Base-by-base conservation (phyloP, 192 early-diverging fungal genomes). In the Jimgerdemannia flammicorona region DNA sequence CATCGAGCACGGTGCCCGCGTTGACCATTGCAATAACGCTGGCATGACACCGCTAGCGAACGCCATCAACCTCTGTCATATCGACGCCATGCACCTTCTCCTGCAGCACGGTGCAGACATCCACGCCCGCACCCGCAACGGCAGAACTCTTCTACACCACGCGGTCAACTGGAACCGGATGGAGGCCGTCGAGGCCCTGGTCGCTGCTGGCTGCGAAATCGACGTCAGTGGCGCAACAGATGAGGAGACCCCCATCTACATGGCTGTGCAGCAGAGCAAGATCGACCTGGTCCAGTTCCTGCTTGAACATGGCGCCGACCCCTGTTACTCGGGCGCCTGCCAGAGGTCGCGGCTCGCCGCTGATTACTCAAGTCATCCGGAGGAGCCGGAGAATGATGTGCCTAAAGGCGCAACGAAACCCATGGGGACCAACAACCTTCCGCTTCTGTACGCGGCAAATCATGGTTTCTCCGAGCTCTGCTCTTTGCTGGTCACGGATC, bases 231-330 rank as follows among this genome's bases (percentile, higher is more conserved):
- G 19, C 40, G 67, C 19, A 7, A 68, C 67, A 8, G 64, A 72
- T 3, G 81, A 83, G 54, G 81, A 83, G 43, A 79, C 81, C 4
- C 78, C 81, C 3, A 67, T 83, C 3, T 72, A 74, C 4, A 43
- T 79, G 3, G 81, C 81, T 4, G 81, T 83, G 0, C 81, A 83
- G n/a, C 81, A 83, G 39, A 43, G 78, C 19, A 83, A 83, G 44
- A 79, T 79, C 7, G 81, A 83, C 66, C 63, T 83, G 18, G 81
- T 83, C 18, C 59, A 75, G 41, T 79, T 74, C 43, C 44, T 83
- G 54, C 10, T 83, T 10, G 11, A 64, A 44, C 64, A 76, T 3
- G 81, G 75, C 2, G 81, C 81, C n/a, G 73, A 79, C 67, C 81
- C 81, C 39, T 72, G 74, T n/a, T 75, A 41, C 17, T 40, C 54